A percentile compares a stretch with the other conserved stretches of the same genome.
phyloP scores from a whole-genome alignment of 1,284 basidiomycete species.

The Abortiporus biennis region DNA sequence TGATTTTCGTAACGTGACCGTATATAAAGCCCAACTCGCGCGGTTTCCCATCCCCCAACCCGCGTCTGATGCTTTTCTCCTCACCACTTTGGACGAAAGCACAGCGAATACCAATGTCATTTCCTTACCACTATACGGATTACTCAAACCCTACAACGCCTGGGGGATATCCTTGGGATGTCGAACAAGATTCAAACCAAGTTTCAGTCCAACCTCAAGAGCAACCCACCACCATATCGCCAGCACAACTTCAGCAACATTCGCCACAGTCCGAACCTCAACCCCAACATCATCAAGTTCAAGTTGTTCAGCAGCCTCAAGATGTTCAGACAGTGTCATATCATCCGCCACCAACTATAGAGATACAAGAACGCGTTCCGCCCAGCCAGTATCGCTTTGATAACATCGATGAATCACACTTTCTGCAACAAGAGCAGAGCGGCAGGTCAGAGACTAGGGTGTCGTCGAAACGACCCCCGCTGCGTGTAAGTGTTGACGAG shows the following conservation, averaged over 20 bases:
- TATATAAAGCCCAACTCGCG: conserved; percentile 8
- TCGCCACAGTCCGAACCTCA: not conserved
- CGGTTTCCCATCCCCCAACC: not conserved
- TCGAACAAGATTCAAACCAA: conserved; percentile 4
- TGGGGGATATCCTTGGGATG: not conserved
- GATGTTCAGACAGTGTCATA: not conserved
- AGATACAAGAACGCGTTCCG: conserved; percentile 2
- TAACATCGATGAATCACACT: conserved; percentile 22
- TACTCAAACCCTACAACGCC: conserved; percentile 4
- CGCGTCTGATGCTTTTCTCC: conserved; percentile 3
- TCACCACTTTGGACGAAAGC: not conserved
- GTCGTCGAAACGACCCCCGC: conserved; percentile 14
- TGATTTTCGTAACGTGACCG: not conserved
- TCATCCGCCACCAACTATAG: not conserved
- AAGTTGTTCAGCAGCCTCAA: not conserved
- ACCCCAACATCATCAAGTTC: conserved; percentile 3
- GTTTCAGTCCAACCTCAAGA: not conserved
- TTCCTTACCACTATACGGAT: conserved; percentile 5
- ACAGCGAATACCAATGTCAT: conserved; percentile 6
- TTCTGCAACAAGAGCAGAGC: conserved; percentile 14
- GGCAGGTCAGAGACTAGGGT: conserved; percentile 16
- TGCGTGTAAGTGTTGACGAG: conserved; percentile 16
- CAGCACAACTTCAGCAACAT: conserved; percentile 1
- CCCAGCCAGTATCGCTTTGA: conserved; percentile 24
- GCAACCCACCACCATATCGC: conserved; percentile 1